Evolutionary conservation across 2,329 filamentous ascomycete species (phyloP), one percentile per base, ranked within the genome.

Genomic region (Drechslerella coelobrocha): DNA sequence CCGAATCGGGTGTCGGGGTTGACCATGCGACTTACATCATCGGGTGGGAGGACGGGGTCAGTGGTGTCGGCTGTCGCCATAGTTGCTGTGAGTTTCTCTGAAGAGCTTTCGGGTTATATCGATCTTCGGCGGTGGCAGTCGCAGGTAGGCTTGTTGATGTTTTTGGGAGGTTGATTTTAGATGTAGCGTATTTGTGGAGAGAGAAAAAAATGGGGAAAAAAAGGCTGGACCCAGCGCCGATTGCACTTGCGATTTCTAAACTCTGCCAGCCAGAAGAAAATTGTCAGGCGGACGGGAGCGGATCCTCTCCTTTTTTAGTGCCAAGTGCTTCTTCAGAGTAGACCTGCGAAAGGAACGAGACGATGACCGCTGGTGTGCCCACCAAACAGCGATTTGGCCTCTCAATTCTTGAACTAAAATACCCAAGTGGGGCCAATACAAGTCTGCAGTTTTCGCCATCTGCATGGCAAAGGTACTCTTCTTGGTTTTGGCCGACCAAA

Each of bases 261-360:
- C 31, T 47, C 23, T 45, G 51, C 41, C n/a, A 23, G 21, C 9
- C 47, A 51, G 47, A 19, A 51, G 27, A 31, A 63, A 53, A 63
- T 47, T 41, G 59, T 39, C 65, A 53, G 65, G 26, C 65, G 52
- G 66, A 63, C 59, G 59, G 66, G 59, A 71, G 66, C 66, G 66
- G 66, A 71, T 71, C 66, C 66, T 63, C 66, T 71, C 66, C 66
- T 60, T 71, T 45, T 71, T 71, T 60, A 71, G 59, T 62, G 59
- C 54, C 66, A 57, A 56, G 48, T 68, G 43, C 51, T 53, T 37
- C 56, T 61, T 41, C 34, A 37, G n/a, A 31, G 48, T 21, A 60
- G 45, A 8, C 39, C 41, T 54, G 55, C 48, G 52, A 61, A 52
- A 57, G 48, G 27, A 34, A 45, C 56, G n/a, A n/a, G n/a, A n/a